phyloP scores from a whole-genome alignment of 2,329 filamentous ascomycete species.

The Exophiala alcalophila region DNA sequence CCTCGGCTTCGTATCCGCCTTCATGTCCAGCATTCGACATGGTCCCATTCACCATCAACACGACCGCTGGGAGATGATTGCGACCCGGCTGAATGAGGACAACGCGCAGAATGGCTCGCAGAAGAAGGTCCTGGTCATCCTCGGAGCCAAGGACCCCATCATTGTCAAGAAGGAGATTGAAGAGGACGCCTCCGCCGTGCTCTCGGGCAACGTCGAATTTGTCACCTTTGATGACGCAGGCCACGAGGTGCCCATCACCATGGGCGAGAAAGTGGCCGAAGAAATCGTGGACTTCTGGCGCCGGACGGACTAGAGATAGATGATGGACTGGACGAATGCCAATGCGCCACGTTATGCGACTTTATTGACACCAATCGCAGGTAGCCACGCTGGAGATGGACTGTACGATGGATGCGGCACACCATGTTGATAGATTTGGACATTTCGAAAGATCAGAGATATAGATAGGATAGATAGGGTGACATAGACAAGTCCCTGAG shows the following conservation, averaged over 20 bases:
- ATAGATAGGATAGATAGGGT: no score
- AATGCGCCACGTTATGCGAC: no score
- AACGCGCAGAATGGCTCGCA: conserved; percentile 37
- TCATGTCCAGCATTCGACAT: conserved; percentile 67
- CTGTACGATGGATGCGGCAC: no score
- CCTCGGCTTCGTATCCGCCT: conserved; percentile 65
- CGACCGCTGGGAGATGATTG: conserved; percentile 59
- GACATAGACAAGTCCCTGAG: no score
- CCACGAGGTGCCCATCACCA: conserved; percentile 67
- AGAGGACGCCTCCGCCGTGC: conserved; percentile 56
- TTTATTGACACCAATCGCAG: no score
- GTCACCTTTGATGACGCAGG: conserved; percentile 60
- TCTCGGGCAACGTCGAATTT: conserved; percentile 60
- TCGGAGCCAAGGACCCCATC: conserved; percentile 65
- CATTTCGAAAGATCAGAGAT: no score
- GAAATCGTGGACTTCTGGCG: conserved; percentile 47
- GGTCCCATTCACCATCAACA: conserved; percentile 67
- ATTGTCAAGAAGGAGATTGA: conserved; percentile 63
- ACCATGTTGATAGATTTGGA: no score
- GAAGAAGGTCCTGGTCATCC: conserved; percentile 57
- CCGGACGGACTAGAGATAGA: conserved; percentile 16
- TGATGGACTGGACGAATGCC: not conserved
- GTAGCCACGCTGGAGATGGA: no score
- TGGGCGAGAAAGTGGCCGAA: conserved; percentile 57
- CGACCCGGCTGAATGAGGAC: conserved; percentile 47